Evolutionary conservation across 1,284 basidiomycete species (phyloP), one percentile per base, ranked within the genome.

Genomic region (Pseudomicrostroma phylloplanum): DNA sequence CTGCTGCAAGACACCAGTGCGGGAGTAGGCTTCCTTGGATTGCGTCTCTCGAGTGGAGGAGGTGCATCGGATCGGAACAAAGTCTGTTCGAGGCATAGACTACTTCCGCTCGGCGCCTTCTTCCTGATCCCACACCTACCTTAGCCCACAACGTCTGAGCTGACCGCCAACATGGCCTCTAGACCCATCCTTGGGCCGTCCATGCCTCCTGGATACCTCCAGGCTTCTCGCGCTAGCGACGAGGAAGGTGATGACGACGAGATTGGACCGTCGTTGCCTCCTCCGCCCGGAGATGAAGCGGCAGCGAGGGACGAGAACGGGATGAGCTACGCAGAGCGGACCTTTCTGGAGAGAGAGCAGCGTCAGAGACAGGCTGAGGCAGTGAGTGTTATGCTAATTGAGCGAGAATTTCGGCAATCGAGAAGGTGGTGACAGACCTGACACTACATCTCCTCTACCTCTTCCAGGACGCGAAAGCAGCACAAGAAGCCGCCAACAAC

Each of bases 271-370:
- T 6, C 51, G 4, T 7, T 25, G 7, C 51, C 51, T 17, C 51
- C 51, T 54, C 51, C 51, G 15, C 21, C 51, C 15, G 51, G 25
- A 21, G 51, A 17, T 17, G 51, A 19, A 25, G 51, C 19, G 6
- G 43, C 21, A 21, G 51, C 13, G 8, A 19, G 13, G n/a, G 6
- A 25, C 15, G 51, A 54, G 51, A 15, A 25, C 13, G 51, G 51
- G 13, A 54, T 54, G 51, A 54, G 51, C 51, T 54, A 54, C 51
- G 51, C 17, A 23, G 51, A 54, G 51, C 51, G 21, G 21, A 25
- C 21, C 21, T 54, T 54, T 25, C 51, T 54, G 6, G 51, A 54
- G 25, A 21, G 51, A 25, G 51, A 54, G 51, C 51, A 54, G 25
- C 15, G 51, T 19, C 19, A 26, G 21, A 54, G 21, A 15, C 21